Evolutionary conservation across 2,329 filamentous ascomycete species (phyloP), one percentile per base, ranked within the genome.

Genomic region (Cladosporium sp.): DNA sequence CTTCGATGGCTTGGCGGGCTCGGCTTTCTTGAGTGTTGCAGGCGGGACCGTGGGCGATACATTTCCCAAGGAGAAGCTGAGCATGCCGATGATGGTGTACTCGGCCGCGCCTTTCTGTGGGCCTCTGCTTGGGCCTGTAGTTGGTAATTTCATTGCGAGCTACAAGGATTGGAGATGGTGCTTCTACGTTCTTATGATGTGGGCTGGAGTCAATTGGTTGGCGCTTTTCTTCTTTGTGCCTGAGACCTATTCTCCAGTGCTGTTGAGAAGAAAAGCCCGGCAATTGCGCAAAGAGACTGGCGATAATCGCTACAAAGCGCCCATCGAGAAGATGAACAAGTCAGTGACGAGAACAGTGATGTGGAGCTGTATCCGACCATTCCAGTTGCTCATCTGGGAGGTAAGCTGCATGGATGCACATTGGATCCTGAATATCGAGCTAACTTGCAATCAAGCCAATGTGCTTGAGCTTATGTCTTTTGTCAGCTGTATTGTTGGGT

Each of bases 1-100:
- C 72, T 81, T 97, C 51, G 83, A 87, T 67, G 89, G 89, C 3
- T 76, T 92, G 36, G 80, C 87, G 0, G 89, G 89, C 3, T 80
- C 78, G 62, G 82, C 82, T 1, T 84, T 85, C 61, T 67, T 85
- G 45, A 81, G 77, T 59, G 90, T 96, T 1, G 88, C 90, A 0
- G 92, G 91, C 40, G 90, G 91, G 12, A 96, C 90, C 0, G 89
- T 96, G 15, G 89, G 90, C 36, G 92, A 96, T 69, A 75, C 93
- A 63, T 94, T 93, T 69, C 76, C 78, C 11, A 80, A 82, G 49
- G 77, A 87, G 59, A 81, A 90, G 63, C 83, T 96, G 59, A 86
- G 88, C 64, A 82, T 83, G 6, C 91, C 92, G 2, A 96, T 96
- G 92, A 87, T 91, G 75, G 77, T 96, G 15, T 95, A 80, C 60